These are phyloP conservation scores for Nigrospora oryzae DNA, from an alignment of 2,329 filamentous ascomycete genomes.

Conservation along the genomic window DNA sequence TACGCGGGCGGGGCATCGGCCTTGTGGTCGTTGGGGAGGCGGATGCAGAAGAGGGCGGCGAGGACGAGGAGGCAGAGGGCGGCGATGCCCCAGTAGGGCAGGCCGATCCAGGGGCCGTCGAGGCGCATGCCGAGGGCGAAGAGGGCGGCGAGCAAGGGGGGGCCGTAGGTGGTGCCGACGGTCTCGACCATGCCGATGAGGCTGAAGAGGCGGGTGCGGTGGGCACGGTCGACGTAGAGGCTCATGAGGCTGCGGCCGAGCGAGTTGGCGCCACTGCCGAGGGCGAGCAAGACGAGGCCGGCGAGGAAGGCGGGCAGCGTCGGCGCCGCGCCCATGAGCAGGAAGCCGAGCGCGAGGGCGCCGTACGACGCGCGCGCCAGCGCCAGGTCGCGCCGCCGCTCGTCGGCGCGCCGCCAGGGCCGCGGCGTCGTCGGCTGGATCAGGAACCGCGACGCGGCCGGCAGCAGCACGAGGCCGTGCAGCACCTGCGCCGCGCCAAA, in stretches of 20 bases:
- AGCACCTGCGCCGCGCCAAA: slow-evolving; percentile 18
- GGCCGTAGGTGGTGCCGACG: slow-evolving; percentile 17
- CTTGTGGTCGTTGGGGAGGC: slow-evolving; percentile 1
- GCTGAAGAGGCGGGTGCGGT: slow-evolving; percentile 21
- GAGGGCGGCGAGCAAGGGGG: slow-evolving; percentile 19
- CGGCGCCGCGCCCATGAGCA: slow-evolving; percentile 16
- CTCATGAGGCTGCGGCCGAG: slow-evolving; percentile 20
- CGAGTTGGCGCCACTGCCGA: slow-evolving; percentile 18
- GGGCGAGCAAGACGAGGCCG: slow-evolving; percentile 18
- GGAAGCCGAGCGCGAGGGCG: slow-evolving; percentile 11
- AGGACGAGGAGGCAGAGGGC: slow-evolving; percentile 4
- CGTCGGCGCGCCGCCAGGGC: slow-evolving; percentile 9
- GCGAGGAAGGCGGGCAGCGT: slow-evolving; percentile 15
- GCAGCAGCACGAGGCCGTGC: slow-evolving; percentile 17
- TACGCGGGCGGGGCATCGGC: not conserved
- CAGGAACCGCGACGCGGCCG: slow-evolving; percentile 13
- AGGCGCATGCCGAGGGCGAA: slow-evolving; percentile 19
- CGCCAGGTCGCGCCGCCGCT: slow-evolving; percentile 17
- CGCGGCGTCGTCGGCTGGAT: slow-evolving; percentile 10
- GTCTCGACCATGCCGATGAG: slow-evolving; percentile 20
- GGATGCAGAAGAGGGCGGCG: slow-evolving; percentile 1
- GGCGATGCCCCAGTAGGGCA: slow-evolving; percentile 18
- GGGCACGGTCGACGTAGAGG: slow-evolving; percentile 17
- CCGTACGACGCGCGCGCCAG: slow-evolving; percentile 17
- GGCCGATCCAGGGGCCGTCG: slow-evolving; percentile 18